A percentile compares a stretch with the other conserved stretches of the same genome.
phyloP scores from a whole-genome alignment of 2,329 filamentous ascomycete species.

The Oidium heveae region DNA sequence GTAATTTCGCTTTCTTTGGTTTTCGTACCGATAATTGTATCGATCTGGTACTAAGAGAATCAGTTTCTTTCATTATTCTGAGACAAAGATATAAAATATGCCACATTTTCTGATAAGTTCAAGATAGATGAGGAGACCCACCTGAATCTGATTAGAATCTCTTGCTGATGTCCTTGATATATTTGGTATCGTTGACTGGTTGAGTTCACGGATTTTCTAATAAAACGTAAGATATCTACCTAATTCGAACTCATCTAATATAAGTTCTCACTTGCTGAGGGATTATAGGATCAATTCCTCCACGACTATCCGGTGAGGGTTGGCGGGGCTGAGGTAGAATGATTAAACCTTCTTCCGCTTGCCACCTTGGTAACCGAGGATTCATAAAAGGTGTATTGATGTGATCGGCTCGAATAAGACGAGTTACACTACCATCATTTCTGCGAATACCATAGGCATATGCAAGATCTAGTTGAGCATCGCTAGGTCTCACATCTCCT shows the following conservation, averaged over 20 bases:
- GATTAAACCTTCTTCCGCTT: slow-evolving; percentile 12
- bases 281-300: slow-evolving; percentile 4
- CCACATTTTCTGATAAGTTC: neutral
- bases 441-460: slow-evolving; percentile 28
- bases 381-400: slow-evolving; percentile 17
- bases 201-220: neutral
- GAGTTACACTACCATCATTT: slow-evolving; percentile 26
- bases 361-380: slow-evolving; percentile 17
- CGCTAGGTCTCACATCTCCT: slow-evolving; percentile 6
- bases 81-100: neutral
- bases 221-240: neutral
- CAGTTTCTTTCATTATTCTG: neutral
- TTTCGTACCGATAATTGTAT: neutral
- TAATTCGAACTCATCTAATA: neutral
- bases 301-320: slow-evolving; percentile 4
- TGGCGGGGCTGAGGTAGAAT: slow-evolving; percentile 9
- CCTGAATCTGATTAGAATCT: neutral
- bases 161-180: neutral
- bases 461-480: slow-evolving; percentile 8
- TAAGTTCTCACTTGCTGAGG: slow-evolving; percentile 5
- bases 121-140: neutral
- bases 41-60: neutral
- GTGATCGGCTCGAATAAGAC: slow-evolving; percentile 29
- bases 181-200: neutral
- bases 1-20: neutral